These are phyloP conservation scores for Solanum infundibuliforme DNA, from an alignment of 257 asterid species.

Conservation along the genomic window DNA sequence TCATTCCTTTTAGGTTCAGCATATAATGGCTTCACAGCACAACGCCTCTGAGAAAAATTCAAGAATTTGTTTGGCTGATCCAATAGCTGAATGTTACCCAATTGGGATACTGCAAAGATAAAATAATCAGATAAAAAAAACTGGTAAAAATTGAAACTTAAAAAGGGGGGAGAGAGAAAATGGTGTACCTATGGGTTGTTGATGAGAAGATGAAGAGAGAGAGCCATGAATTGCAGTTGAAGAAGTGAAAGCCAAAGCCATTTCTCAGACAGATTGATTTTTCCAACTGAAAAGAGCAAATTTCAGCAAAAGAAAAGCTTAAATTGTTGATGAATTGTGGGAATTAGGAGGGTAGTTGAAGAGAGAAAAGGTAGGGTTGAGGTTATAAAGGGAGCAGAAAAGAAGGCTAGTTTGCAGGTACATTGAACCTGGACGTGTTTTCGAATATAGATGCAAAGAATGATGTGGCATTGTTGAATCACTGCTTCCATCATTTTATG, in stretches of 20 bases:
- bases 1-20: slow-evolving; percentile 47
- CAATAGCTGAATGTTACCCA: slow-evolving; percentile 36
- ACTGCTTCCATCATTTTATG: slow-evolving; percentile 32
- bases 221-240: slow-evolving; percentile 41
- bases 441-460: not conserved
- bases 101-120: slow-evolving; percentile 21
- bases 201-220: slow-evolving; percentile 21
- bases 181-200: slow-evolving; percentile 39
- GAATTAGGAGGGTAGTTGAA: not conserved
- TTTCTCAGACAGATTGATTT: not conserved
- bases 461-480: slow-evolving; percentile 28
- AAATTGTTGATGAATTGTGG: not conserved
- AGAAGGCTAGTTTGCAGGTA: slow-evolving; percentile 19
- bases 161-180: not conserved
- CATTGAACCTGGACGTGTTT: slow-evolving; percentile 74
- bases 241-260: slow-evolving; percentile 58
- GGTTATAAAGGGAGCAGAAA: not conserved
- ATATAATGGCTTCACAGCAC: slow-evolving; percentile 47
- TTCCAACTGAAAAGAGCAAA: not conserved
- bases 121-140: too few relatives aligned
- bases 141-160: not conserved
- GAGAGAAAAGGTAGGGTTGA: slow-evolving; percentile 1
- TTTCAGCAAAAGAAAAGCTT: not conserved
- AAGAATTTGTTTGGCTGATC: slow-evolving; percentile 31
- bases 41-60: slow-evolving; percentile 17